phyloP scores from a whole-genome alignment of 139 green algal species.

The Chlorella sp. region DNA sequence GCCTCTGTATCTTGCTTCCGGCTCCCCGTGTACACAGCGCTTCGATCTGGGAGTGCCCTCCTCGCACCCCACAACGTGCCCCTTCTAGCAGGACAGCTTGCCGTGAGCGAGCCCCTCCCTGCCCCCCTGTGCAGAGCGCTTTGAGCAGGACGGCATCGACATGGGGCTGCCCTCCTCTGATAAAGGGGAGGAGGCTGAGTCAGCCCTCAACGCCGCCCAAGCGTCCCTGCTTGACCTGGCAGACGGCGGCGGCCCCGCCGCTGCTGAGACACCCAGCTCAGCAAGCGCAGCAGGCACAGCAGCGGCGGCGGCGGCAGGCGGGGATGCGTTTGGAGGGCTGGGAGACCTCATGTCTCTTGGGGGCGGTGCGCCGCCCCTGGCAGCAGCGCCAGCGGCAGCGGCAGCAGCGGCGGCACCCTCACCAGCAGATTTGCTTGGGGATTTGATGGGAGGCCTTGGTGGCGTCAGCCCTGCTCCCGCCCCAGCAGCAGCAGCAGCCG shows the following conservation, averaged over 20 bases:
- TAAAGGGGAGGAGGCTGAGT: not conserved
- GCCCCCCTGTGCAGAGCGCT: not conserved
- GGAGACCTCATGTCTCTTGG: slow-evolving; percentile 17
- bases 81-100: no score
- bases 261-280: no score
- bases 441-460: slow-evolving; percentile 3
- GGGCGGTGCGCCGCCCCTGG: not conserved
- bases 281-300: not conserved
- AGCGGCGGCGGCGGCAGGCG: not conserved
- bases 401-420: not conserved
- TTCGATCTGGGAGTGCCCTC: no score
- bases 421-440: slow-evolving; percentile 9
- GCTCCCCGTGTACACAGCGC: no score
- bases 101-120: no score
- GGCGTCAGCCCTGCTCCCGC: not conserved
- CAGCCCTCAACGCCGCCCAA: not conserved
- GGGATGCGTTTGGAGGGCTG: not conserved
- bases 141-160: slow-evolving; percentile 16
- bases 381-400: not conserved
- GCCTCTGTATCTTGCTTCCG: no score
- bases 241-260: not conserved
- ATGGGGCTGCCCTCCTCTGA: not conserved
- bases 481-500: not conserved
- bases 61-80: not conserved
- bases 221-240: slow-evolving; percentile 36